Conservation (phyloP, 2,329 filamentous ascomycete genomes). For the Trichoderma sp. region DNA sequence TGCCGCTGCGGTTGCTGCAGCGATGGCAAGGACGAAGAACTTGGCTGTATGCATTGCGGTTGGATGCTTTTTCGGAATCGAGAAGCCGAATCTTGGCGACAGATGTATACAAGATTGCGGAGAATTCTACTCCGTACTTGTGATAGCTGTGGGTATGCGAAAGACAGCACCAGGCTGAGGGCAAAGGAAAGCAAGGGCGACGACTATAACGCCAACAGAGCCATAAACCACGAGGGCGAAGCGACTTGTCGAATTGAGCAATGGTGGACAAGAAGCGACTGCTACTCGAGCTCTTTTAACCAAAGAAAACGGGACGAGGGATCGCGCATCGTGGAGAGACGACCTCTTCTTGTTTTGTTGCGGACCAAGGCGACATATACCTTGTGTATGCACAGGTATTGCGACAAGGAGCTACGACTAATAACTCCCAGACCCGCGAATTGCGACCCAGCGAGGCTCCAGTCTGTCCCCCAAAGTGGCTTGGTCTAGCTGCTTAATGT, state of each 20-base stretch:
- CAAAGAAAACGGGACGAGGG: constrained; percentile 2
- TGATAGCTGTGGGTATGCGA: background rate
- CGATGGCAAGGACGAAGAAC: constrained; percentile 22
- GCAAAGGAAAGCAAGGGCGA: background rate
- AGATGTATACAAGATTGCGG: constrained; percentile 2
- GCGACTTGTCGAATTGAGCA: background rate
- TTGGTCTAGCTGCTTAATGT: constrained; percentile 19
- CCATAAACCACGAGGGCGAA: constrained; percentile 7
- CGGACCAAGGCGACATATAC: constrained; percentile 15
- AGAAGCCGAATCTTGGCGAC: constrained; percentile 4
- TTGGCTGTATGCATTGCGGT: constrained; percentile 27
- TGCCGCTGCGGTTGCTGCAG: constrained; percentile 22
- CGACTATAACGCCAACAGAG: constrained; percentile 12
- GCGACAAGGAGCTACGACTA: constrained; percentile 22
- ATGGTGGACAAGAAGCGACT: background rate
- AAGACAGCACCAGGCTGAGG: constrained; percentile 17
- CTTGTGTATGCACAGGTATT: constrained; percentile 1
- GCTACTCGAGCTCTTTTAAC: constrained; percentile 7
- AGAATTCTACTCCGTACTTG: background rate
- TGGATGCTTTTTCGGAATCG: background rate
- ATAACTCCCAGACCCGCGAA: constrained; percentile 21
- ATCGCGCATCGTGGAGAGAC: constrained; percentile 17
- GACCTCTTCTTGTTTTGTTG: constrained; percentile 4
- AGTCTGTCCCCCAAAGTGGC: constrained; percentile 8
- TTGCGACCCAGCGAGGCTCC: constrained; percentile 20